Evolutionary conservation across 441 rosid genomes (phyloP), one percentile per base, ranked within the genome.

Genomic region (Brassica hybrid): DNA sequence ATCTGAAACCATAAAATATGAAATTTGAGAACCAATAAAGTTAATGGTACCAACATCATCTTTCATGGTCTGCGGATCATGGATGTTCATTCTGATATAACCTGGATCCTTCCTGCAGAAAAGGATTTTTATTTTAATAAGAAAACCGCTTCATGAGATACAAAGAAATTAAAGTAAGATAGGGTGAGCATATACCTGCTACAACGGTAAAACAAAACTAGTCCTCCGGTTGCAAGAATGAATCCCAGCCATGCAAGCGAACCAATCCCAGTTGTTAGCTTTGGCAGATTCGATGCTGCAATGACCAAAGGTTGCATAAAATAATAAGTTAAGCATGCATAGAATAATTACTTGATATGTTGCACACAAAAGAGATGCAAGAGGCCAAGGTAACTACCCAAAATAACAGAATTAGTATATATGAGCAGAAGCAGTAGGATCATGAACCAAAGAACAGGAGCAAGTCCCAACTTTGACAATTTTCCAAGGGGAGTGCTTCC

Each of bases 81-180:
- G n/a, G n/a, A n/a, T n/a, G n/a, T n/a, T n/a, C n/a, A 84, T 87
- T 86, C 83, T 89, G 83, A 96, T 88, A 84, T 84, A 96, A 73
- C 98, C 99, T 2, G 98, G 98, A 86, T 96, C 97, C 86, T 92
- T 96, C 73, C 97, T 94, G 96, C 81, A 83, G 74, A 70, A 48
- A 3, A 34, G 2, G 1, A 34, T 34, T 16, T 76, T 78, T n/a
- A 23, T 41, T 4, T 62, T 5, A 13, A 4, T 48, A 68, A 60
- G 75, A 10, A n/a, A 52, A 6, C 57, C 27, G 23, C 62, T 45
- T 62, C 52, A 17, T 62, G 16, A 32, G 67, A 54, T 25, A 41
- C 67, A 17, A 64, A 32, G n/a, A 32, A 14, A 63, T 16, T 32
- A 6, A 62, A 32, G 67, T 62, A 14, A 62, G 19, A 21, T 59